phyloP scores from a whole-genome alignment of 441 rosid genomes.

The Metrosideros polymorpha region DNA sequence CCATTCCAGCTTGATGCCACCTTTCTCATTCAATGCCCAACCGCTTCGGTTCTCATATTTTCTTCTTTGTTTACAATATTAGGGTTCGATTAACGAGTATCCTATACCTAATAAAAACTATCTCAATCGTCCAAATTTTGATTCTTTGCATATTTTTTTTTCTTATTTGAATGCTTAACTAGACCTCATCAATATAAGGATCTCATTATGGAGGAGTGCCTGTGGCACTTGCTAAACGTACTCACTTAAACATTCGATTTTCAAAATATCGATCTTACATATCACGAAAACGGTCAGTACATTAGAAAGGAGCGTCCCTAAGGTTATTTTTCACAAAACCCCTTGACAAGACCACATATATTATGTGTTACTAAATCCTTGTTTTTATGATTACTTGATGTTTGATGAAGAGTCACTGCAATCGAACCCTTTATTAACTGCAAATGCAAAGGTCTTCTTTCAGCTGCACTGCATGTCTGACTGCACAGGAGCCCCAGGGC shows the following conservation, averaged over 20 bases:
- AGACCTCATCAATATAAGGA: neutral
- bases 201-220: neutral
- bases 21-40: neutral
- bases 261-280: accelerated
- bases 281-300: neutral
- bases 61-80: neutral
- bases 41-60: slow-evolving; percentile 10
- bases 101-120: neutral
- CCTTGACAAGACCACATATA: neutral
- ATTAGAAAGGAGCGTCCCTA: accelerated
- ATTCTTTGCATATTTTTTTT: neutral
- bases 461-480: neutral
- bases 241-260: accelerated
- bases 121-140: neutral
- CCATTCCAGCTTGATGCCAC: slow-evolving; percentile 3
- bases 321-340: neutral
- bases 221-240: neutral
- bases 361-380: neutral
- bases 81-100: neutral
- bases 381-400: neutral
- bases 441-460: neutral
- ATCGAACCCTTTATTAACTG: neutral
- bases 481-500: neutral
- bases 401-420: neutral
- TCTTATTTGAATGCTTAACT: neutral